Percentiles rank a stretch among this genome's conserved stretches.
phyloP scores from a whole-genome alignment of 2,329 filamentous ascomycete species.

The Neospermospora avenae region DNA sequence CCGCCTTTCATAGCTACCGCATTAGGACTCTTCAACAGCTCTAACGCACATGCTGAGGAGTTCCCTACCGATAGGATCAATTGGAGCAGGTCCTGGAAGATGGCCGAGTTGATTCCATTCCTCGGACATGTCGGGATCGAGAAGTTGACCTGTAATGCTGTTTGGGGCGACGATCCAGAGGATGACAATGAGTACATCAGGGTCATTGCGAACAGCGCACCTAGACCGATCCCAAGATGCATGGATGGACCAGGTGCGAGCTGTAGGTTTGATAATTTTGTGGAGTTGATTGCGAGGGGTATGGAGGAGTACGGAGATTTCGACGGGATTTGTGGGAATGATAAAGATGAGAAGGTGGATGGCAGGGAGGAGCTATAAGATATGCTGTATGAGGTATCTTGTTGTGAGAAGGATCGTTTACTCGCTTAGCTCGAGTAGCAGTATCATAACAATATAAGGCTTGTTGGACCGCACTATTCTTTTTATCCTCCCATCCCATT shows the following conservation, averaged over 20 bases:
- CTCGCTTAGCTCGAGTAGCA: no score
- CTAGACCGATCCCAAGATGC: conserved; percentile 47
- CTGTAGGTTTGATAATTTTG: conserved; percentile 44
- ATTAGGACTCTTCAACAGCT: conserved; percentile 69
- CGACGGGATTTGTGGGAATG: conserved; percentile 31
- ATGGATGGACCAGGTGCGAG: conserved; percentile 49
- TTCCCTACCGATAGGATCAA: conserved; percentile 64
- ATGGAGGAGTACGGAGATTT: conserved; percentile 36
- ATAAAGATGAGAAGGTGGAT: conserved; percentile 9
- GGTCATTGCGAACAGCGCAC: conserved; percentile 49
- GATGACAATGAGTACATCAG: conserved; percentile 50
- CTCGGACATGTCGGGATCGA: conserved; percentile 65
- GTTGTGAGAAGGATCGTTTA: no score
- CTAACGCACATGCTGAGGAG: conserved; percentile 56
- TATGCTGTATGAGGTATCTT: neutral
- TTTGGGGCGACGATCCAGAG: conserved; percentile 47
- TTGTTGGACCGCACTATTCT: no score
- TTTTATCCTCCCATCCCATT: neutral
- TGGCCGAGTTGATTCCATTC: conserved; percentile 61
- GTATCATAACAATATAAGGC: no score
- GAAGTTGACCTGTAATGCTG: conserved; percentile 54
- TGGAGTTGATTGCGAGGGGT: conserved; percentile 41
- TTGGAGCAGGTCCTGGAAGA: conserved; percentile 60
- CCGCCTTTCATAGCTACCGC: conserved; percentile 65
- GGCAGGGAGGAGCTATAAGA: neutral